phyloP scores from a whole-genome alignment of 352 stramenopile genomes.

The Blastocystis sp. region DNA sequence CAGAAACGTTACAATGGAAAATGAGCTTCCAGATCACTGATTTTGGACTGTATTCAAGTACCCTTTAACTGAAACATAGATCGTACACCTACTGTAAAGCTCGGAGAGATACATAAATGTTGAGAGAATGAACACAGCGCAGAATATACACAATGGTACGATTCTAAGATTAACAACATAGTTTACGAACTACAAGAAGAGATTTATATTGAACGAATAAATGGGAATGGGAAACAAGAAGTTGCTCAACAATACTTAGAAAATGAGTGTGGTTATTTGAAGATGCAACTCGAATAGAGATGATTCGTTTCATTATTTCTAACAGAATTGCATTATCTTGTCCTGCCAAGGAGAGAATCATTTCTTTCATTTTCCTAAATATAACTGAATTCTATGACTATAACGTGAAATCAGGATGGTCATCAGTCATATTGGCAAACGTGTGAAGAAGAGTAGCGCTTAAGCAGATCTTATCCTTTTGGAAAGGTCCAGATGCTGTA shows the following conservation, averaged over 20 bases:
- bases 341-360: not conserved
- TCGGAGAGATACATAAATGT: conserved; percentile 57
- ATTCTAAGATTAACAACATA: conserved; percentile 20
- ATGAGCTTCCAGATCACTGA: conserved; percentile 29
- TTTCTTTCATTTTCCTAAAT: conserved; percentile 27
- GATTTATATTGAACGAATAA: not conserved
- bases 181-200: not conserved
- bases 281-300: not conserved
- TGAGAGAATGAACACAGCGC: conserved; percentile 31
- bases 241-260: not conserved
- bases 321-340: not conserved
- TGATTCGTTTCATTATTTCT: not conserved
- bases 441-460: not conserved
- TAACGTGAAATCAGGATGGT: conserved; percentile 48
- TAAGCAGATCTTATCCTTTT: not conserved
- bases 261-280: conserved; percentile 33
- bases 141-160: not conserved
- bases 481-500: not conserved
- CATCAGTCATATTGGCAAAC: conserved; percentile 29
- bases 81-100: not conserved
- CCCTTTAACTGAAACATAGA: not conserved
- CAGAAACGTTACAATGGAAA: conserved; percentile 19
- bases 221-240: not conserved
- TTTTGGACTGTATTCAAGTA: not conserved
- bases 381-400: not conserved